Evolutionary conservation across 2,329 filamentous ascomycete genomes (phyloP), one percentile per base, ranked within the genome.

Genomic region (Catunica adiposa): DNA sequence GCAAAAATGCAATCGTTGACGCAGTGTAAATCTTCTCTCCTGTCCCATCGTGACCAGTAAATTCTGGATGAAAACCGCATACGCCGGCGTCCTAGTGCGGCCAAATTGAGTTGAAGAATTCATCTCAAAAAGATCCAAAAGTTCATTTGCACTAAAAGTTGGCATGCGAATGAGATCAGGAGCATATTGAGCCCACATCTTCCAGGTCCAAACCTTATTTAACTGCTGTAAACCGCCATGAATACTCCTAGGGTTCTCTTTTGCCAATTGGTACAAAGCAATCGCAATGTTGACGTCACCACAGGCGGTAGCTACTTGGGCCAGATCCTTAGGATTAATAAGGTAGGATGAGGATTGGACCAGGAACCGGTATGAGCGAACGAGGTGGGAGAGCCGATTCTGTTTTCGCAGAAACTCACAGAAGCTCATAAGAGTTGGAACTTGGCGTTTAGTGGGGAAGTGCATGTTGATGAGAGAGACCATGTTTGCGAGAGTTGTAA

Each of bases 121-220:
- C 7, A 53, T 34, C 25, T 56, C 56, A 25, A 60, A 40, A 6
- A 53, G 48, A 25, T 29, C 58, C 23, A 44, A 50, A 42, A 51
- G 38, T 15, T 58, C 37, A 2, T 26, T 46, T 14, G 47, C 56
- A 14, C 52, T 37, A 2, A 58, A 34, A 7, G 14, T 29, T 20
- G 48, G 46, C 20, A 48, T 26, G 38, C 62, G 62, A 58, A 70
- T 63, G 58, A 71, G 66, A 25, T 55, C 51, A 40, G 68, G 61
- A 3, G 64, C 46, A 54, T 69, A 64, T 3, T 61, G 61, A 17
- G 56, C 57, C 69, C 69, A 71, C 11, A 61, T 52, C 14, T 61
- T 61, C 66, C 68, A 70, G 15, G 62, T 52, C 64, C 67, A 67
- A 3, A 61, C 51, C 11, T 60, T 59, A 15, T 40, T 22, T 17